These are phyloP conservation scores for Ensete glaucum DNA, from an alignment of 176 grass and related monocot genomes.

Conservation along the genomic window DNA sequence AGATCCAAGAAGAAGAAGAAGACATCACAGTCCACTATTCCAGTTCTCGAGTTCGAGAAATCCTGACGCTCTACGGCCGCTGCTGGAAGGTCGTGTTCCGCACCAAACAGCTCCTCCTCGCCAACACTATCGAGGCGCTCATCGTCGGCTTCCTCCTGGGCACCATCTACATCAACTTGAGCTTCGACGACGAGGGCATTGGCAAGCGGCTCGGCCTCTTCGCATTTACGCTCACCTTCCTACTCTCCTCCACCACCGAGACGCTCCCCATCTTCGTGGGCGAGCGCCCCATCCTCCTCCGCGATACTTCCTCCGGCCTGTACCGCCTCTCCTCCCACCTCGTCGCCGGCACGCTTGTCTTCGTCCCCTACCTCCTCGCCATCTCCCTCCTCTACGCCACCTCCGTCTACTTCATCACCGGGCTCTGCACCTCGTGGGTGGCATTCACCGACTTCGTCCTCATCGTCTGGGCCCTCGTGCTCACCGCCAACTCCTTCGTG, in stretches of 20 bases:
- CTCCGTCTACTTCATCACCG: constrained; percentile 76
- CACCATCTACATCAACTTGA: constrained; percentile 70
- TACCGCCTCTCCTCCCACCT: constrained; percentile 85
- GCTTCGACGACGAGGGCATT: constrained; percentile 47
- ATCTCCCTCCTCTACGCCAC: constrained; percentile 70
- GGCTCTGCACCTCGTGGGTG: constrained; percentile 48
- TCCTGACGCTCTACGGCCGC: constrained; percentile 48
- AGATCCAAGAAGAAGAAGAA: constrained; percentile 7
- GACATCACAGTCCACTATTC: constrained; percentile 12
- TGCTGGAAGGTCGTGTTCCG: constrained; percentile 85
- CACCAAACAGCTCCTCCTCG: constrained; percentile 80
- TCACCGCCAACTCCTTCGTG: constrained; percentile 81
- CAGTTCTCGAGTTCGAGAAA: constrained; percentile 47
- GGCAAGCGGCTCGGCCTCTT: constrained; percentile 85
- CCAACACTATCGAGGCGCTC: constrained; percentile 64
- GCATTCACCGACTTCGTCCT: constrained; percentile 69
- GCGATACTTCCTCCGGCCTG: constrained; percentile 62
- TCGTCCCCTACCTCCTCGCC: constrained; percentile 78
- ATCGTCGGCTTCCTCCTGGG: constrained; percentile 72
- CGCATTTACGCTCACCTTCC: constrained; percentile 93
- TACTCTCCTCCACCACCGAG: constrained; percentile 81
- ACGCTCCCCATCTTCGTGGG: constrained; percentile 80
- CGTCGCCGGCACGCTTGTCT: constrained; percentile 56
- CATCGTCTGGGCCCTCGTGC: constrained; percentile 73
- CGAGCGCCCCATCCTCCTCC: constrained; percentile 82